phyloP scores from a whole-genome alignment of 1,139 yeast species.

The Torulaspora pretoriensis region DNA sequence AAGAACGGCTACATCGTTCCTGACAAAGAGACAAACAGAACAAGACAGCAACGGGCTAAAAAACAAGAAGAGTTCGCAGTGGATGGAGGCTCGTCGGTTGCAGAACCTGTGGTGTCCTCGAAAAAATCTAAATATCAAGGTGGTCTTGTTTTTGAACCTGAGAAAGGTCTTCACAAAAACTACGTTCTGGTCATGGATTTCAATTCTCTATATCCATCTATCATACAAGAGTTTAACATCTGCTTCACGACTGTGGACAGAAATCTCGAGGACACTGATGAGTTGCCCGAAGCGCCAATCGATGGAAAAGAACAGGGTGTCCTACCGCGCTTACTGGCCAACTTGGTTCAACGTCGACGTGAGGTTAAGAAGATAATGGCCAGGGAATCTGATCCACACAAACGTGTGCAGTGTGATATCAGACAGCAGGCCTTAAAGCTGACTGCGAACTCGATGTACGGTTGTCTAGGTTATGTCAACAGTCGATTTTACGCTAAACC shows the following conservation, averaged over 20 bases:
- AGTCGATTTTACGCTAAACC: constrained; percentile 96
- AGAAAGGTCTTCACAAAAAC: constrained; percentile 86
- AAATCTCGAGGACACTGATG: constrained; percentile 57
- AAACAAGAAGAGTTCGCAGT: constrained; percentile 36
- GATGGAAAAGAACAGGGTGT: constrained; percentile 65
- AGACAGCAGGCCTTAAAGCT: constrained; percentile 94
- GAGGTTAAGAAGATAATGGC: constrained; percentile 87
- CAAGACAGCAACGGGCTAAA: constrained; percentile 41
- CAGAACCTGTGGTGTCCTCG: constrained; percentile 49
- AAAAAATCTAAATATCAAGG: constrained; percentile 88
- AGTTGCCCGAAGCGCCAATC: constrained; percentile 69
- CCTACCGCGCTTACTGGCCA: constrained; percentile 76
- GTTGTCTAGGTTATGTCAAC: constrained; percentile 90
- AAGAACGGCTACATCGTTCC: constrained; percentile 82
- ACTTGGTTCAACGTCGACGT: constrained; percentile 84
- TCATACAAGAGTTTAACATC: constrained; percentile 93
- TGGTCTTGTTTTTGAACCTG: constrained; percentile 97
- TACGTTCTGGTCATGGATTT: constrained; percentile 94
- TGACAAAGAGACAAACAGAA: constrained; percentile 64
- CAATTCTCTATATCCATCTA: constrained; percentile 95
- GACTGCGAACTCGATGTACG: constrained; percentile 99
- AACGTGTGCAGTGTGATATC: constrained; percentile 80
- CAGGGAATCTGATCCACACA: constrained; percentile 60
- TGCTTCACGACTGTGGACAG: constrained; percentile 95
- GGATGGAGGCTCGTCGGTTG: constrained; percentile 37